Base-by-base conservation (phyloP, 169 alveolate genomes). In the Cryptosporidium meleagridis region DNA sequence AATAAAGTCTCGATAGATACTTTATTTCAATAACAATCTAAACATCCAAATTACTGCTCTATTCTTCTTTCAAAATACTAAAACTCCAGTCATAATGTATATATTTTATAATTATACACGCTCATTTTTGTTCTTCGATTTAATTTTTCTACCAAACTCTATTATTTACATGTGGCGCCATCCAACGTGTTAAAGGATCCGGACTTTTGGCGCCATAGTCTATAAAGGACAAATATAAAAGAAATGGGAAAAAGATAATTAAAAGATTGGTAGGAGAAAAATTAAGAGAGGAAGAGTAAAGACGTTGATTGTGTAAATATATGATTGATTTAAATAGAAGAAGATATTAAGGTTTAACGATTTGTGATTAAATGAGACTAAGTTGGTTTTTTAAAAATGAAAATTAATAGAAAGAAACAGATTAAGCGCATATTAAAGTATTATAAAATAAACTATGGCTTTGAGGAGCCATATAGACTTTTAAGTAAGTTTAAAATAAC, bases 381-480 rank as follows among this genome's bases (percentile, higher is more conserved):
- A 44, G 67, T 21, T 26, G 16, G 0, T 68, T 21, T 5, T 39
- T 16, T 2, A 48, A 85, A 53, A 21, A 87, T 87, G 92, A 87
- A 68, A 86, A 51, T 73, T 1, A 52, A 62, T 31, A 35, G 92
- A 29, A 84, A 87, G 61, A 87, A 87, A 62, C 69, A 73, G 69
- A 58, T 73, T 48, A 73, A 71, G 23, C 80, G 71, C 6, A 71
- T 87, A 59, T 37, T 87, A 71, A 58, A 72, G 69, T 87, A 67
- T 69, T 87, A 87, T 52, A 73, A 70, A 33, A 65, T 75, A 37
- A 72, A 53, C 41, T 87, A 29, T 62, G 91, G 71, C 29, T 69
- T 87, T 39, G 72, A 73, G n/a, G 92, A 87, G 52, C 92, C 92
- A 23, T 87, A 87, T 62, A 72, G 92, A 39, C 59, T 75, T 21